These are phyloP conservation scores for Macrolepiota dolichaula DNA, from an alignment of 768 basidiomycete genomes.

Conservation along the genomic window DNA sequence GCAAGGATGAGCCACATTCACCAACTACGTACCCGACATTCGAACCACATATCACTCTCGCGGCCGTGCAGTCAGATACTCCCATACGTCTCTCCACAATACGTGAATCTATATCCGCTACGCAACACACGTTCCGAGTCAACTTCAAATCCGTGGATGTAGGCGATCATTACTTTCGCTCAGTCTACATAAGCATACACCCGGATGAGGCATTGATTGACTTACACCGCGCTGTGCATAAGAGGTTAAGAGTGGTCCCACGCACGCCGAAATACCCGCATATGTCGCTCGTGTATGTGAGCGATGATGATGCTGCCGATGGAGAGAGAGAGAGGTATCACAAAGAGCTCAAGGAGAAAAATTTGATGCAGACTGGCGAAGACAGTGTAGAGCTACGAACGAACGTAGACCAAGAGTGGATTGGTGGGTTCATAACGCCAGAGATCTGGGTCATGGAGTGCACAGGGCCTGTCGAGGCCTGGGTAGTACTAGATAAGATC, in stretches of 20 bases:
- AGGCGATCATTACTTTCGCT: conserved; percentile 67
- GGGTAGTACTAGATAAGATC: conserved; percentile 45
- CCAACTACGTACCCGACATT: conserved; percentile 54
- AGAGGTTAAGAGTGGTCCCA: conserved; percentile 32
- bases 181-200: conserved; percentile 56
- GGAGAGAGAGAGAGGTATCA: conserved; percentile 49
- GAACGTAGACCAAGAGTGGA: conserved; percentile 27
- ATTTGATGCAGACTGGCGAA: conserved; percentile 14
- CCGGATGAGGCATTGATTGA: conserved; percentile 39
- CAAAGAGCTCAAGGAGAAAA: conserved; percentile 32
- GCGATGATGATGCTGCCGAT: conserved; percentile 52
- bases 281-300: conserved; percentile 71
- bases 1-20: conserved; percentile 24
- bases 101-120: conserved; percentile 14
- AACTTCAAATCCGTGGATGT: conserved; percentile 52
- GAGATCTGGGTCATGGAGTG: conserved; percentile 64
- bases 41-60: conserved; percentile 72
- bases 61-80: conserved; percentile 30
- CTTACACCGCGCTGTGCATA: conserved; percentile 48
- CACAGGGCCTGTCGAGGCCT: conserved; percentile 56
- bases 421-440: conserved; percentile 38
- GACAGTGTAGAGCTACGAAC: conserved; percentile 29
- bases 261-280: conserved; percentile 65
- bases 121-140: conserved; percentile 26
- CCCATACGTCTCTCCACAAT: conserved; percentile 23